A percentile compares a stretch with the other conserved stretches of the same genome.
phyloP scores from a whole-genome alignment of 2,329 filamentous ascomycete species.

The Thielaviopsis euricoi region DNA sequence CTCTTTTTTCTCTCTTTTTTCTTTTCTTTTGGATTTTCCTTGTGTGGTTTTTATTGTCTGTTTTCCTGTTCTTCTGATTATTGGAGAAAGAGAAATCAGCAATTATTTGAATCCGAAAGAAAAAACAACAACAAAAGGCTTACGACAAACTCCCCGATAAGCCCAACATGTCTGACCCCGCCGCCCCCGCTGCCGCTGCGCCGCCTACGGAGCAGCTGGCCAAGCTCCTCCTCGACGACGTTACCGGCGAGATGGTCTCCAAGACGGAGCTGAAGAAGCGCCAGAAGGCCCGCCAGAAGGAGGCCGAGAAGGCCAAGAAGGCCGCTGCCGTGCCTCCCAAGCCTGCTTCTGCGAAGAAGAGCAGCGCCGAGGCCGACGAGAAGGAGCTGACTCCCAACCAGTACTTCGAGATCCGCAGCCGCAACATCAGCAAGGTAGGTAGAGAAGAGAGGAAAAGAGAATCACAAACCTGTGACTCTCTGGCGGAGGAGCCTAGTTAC shows the following conservation, averaged over 20 bases:
- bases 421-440: constrained; percentile 48
- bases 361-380: constrained; percentile 50
- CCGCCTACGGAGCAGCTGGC: constrained; percentile 36
- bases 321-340: constrained; percentile 47
- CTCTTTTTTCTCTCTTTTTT: not conserved
- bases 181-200: constrained; percentile 18
- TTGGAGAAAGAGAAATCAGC: no score
- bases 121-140: not conserved
- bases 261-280: constrained; percentile 90
- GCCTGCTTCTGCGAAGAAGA: constrained; percentile 51
- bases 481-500: not conserved
- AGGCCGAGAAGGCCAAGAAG: constrained; percentile 79
- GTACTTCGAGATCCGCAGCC: constrained; percentile 92
- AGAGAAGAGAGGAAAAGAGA: not conserved
- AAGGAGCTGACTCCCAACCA: constrained; percentile 42
- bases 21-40: not conserved
- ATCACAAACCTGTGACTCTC: not conserved
- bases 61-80: not conserved
- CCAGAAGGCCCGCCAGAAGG: constrained; percentile 76
- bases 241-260: constrained; percentile 75
- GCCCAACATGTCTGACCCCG: constrained; percentile 20
- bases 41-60: not conserved
- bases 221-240: constrained; percentile 77
- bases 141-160: not conserved
- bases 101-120: not conserved